These are phyloP conservation scores for Globisporangium cederbergense DNA, from an alignment of 352 stramenopile species.

Conservation along the genomic window DNA sequence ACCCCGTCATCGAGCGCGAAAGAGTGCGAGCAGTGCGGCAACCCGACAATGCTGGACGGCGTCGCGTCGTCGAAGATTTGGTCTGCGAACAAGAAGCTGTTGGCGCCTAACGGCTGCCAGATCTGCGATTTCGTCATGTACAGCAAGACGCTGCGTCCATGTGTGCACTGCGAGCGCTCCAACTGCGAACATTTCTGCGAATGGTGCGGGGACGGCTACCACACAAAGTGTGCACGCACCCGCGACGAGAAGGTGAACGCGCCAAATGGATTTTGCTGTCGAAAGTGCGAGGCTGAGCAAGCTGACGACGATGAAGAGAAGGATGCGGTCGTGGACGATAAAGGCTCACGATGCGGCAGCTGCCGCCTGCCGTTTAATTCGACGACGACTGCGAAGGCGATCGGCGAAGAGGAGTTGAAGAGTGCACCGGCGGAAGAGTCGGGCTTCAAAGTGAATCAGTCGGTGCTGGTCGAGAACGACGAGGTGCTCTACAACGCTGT, in stretches of 20 bases:
- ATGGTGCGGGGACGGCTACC: constrained; percentile 80
- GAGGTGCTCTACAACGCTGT: constrained; percentile 86
- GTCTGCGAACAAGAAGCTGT: constrained; percentile 44
- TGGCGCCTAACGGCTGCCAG: constrained; percentile 55
- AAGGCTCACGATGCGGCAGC: constrained; percentile 63
- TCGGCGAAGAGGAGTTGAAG: constrained; percentile 15
- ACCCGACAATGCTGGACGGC: constrained; percentile 28
- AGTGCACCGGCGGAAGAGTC: constrained; percentile 21
- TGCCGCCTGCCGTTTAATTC: constrained; percentile 56
- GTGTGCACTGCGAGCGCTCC: constrained; percentile 52
- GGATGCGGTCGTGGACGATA: constrained; percentile 34
- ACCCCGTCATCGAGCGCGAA: constrained; percentile 23
- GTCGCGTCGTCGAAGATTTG: constrained; percentile 38
- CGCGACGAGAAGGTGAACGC: constrained; percentile 49
- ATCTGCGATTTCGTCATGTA: constrained; percentile 80
- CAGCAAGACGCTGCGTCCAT: constrained; percentile 63
- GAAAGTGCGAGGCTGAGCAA: constrained; percentile 67
- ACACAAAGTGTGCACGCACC: constrained; percentile 60
- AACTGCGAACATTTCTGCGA: constrained; percentile 82
- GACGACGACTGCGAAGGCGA: constrained; percentile 20
- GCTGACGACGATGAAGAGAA: constrained; percentile 55
- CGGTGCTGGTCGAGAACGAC: constrained; percentile 83
- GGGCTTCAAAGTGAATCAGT: constrained; percentile 79
- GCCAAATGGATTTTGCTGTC: constrained; percentile 67
- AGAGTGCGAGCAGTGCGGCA: constrained; percentile 54